Base-by-base conservation (phyloP, 1,284 basidiomycete species). In the Ceratobasidium papillatum region DNA sequence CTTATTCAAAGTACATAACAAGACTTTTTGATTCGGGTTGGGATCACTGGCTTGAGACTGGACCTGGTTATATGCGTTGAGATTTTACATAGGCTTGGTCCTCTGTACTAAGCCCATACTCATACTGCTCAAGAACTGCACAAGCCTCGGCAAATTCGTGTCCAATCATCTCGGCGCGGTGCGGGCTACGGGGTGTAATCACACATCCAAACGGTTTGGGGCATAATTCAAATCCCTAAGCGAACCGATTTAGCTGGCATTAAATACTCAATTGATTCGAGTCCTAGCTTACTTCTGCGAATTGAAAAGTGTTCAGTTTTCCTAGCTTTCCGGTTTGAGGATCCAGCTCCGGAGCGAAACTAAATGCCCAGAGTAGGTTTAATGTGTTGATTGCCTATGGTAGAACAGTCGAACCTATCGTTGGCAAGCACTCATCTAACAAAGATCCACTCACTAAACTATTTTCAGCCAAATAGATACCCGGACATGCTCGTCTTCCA, bases 361-460 rank as follows among this genome's bases (percentile, higher is more conserved):
- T 75, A 69, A 75, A 75, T 12, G 45, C 75, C 75, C 75, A 75
- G 22, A 75, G 34, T 3, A 75, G 71, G 61, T 74, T 75, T 49
- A 75, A 56, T 25, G 59, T 64, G 51, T 75, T 75, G 14, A 75
- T 38, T 32, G 36, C 36, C 34, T 49, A n/a, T n/a, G n/a, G n/a
- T n/a, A n/a, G n/a, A n/a, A n/a, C n/a, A n/a, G n/a, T n/a, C n/a
- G n/a, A 4, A 30, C 47, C 14, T 22, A 14, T 17, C 36, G 27
- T 27, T 12, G 8, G 27, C 59, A 11, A 41, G 36, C 14, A 30
- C 7, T 41, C 27, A n/a, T 19, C 47, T 5, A 1, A 59, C 19
- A n/a, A 27, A 14, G n/a, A n/a, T n/a, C n/a, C 32, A 56, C 56
- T 9, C 8, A 71, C 66, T 8, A 76, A 19, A 38, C 63, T 69